Evolutionary conservation across 129 eudicot genomes (phyloP).

Genomic region (Oenanthe sinensis): DNA sequence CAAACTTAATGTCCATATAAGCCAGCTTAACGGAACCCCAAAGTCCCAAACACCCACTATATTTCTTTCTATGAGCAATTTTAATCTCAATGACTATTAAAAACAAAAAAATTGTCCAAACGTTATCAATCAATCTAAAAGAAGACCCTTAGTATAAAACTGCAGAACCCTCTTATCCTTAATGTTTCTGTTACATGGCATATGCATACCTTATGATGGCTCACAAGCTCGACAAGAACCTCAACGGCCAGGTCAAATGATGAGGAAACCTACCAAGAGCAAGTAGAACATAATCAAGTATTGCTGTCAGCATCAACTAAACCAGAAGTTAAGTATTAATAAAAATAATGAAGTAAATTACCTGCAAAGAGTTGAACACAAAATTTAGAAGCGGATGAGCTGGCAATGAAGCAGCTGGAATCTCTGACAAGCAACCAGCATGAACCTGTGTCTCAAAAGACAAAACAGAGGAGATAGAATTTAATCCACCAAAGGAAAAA

Average conservation of each 20-base stretch:
- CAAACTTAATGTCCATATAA: no score
- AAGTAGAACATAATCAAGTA: constrained; percentile 15
- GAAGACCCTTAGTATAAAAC: not conserved
- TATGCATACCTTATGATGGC: constrained; percentile 72
- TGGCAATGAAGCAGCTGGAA: constrained; percentile 53
- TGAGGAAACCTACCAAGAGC: constrained; percentile 52
- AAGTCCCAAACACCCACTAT: no score
- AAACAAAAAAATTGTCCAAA: not conserved
- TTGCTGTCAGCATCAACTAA: constrained; percentile 12
- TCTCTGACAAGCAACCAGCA: constrained; percentile 84
- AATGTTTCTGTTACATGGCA: constrained; percentile 11
- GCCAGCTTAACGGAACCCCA: no score
- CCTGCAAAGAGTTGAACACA: constrained; percentile 85
- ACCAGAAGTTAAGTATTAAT: not conserved
- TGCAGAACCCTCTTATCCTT: not conserved
- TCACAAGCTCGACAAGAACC: constrained; percentile 82
- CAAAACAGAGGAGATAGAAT: not conserved
- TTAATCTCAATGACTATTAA: not conserved
- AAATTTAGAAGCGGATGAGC: constrained; percentile 77
- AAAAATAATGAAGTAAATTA: constrained; percentile 11
- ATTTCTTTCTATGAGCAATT: not conserved
- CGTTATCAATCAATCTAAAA: not conserved
- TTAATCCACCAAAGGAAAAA: not conserved
- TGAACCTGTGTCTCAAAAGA: constrained; percentile 57
- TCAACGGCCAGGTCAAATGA: constrained; percentile 83